A percentile compares a stretch with the other conserved stretches of the same genome.
Evolutionary conservation across 2,329 filamentous ascomycete genomes (phyloP).

Genomic region (Clonostachys byssicola): DNA sequence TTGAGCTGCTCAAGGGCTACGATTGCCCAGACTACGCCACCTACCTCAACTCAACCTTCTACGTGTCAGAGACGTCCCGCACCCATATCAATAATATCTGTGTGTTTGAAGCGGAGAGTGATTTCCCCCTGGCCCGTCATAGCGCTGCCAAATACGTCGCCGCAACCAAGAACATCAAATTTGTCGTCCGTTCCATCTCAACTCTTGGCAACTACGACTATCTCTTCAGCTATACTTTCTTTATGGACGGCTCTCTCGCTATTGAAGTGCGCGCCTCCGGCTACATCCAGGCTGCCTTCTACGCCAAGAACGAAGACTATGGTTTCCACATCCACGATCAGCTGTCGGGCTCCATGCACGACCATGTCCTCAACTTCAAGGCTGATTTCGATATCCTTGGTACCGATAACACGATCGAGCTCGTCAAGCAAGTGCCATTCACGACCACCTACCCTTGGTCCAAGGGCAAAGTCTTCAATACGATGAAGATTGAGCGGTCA

Average conservation of each 20-base stretch:
- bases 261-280: slow-evolving; percentile 30
- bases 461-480: slow-evolving; percentile 34
- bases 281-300: slow-evolving; percentile 31
- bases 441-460: slow-evolving; percentile 40
- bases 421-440: slow-evolving; percentile 18
- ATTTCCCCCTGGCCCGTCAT: slow-evolving; percentile 46
- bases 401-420: slow-evolving; percentile 27
- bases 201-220: slow-evolving; percentile 38
- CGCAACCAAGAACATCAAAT: slow-evolving; percentile 41
- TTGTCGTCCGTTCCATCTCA: slow-evolving; percentile 34
- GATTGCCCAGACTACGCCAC: slow-evolving; percentile 45
- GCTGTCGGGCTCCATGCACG: slow-evolving; percentile 30
- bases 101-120: slow-evolving; percentile 46
- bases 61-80: slow-evolving; percentile 31
- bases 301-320: slow-evolving; percentile 22
- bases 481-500: slow-evolving; percentile 37
- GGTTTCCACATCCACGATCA: slow-evolving; percentile 26
- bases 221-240: slow-evolving; percentile 27
- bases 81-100: slow-evolving; percentile 47
- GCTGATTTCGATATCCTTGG: slow-evolving; percentile 31
- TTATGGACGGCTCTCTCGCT: slow-evolving; percentile 28
- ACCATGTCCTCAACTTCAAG: slow-evolving; percentile 32
- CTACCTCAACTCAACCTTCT: slow-evolving; percentile 39
- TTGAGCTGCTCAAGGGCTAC: slow-evolving; percentile 38
- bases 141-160: slow-evolving; percentile 30